Evolutionary conservation across 2,329 filamentous ascomycete genomes (phyloP).

Genomic region (Colletotrichum salicis): DNA sequence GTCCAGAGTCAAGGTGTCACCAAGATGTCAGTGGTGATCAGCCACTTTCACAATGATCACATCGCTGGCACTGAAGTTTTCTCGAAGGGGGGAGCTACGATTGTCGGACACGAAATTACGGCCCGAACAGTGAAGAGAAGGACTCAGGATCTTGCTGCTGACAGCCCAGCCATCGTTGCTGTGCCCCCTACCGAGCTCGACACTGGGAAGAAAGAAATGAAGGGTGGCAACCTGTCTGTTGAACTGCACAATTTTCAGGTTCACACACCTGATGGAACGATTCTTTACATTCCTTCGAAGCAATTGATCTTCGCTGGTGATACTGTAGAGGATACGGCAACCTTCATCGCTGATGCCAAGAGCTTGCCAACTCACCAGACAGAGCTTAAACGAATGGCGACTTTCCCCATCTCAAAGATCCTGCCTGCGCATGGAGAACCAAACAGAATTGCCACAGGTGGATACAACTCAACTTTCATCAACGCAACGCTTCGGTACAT

Average conservation of each 20-base stretch:
- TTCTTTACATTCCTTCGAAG: slow-evolving; percentile 30
- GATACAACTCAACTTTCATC: slow-evolving; percentile 32
- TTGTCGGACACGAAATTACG: slow-evolving; percentile 25
- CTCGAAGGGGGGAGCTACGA: slow-evolving; percentile 24
- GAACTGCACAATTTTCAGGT: slow-evolving; percentile 32
- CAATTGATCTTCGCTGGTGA: slow-evolving; percentile 30
- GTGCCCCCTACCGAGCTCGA: slow-evolving; percentile 27
- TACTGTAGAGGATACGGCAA: slow-evolving; percentile 30
- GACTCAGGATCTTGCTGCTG: slow-evolving; percentile 18
- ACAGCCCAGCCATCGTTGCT: slow-evolving; percentile 27
- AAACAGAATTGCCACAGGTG: slow-evolving; percentile 17
- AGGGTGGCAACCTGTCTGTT: slow-evolving; percentile 22
- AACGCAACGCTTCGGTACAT: slow-evolving; percentile 30
- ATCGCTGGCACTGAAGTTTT: slow-evolving; percentile 29
- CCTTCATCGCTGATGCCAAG: slow-evolving; percentile 28
- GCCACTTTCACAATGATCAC: slow-evolving; percentile 34
- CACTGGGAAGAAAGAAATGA: slow-evolving; percentile 13
- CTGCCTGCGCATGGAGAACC: slow-evolving; percentile 30
- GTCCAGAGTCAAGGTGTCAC: slow-evolving; percentile 25
- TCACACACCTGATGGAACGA: slow-evolving; percentile 28
- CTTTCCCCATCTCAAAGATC: slow-evolving; percentile 28
- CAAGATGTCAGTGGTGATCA: slow-evolving; percentile 31
- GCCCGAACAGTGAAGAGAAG: slow-evolving; percentile 12
- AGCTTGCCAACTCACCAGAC: slow-evolving; percentile 19
- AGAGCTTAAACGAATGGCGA: slow-evolving; percentile 23